Base-by-base conservation (phyloP, 1,284 basidiomycete species). In the Coniferiporia sulphurascens region DNA sequence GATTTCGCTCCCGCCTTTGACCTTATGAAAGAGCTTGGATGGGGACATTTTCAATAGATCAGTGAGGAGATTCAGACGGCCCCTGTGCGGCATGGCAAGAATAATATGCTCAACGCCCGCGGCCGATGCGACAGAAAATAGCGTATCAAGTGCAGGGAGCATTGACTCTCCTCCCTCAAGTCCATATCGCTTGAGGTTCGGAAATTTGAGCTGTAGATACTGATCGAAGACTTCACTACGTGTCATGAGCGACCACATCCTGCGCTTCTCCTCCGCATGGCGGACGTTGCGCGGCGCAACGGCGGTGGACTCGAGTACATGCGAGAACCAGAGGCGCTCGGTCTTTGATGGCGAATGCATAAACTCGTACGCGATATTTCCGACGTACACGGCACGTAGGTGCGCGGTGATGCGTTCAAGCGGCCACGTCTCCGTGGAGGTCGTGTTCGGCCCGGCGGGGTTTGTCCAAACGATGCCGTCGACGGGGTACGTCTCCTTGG, bases 141-240 rank as follows among this genome's bases (percentile, higher is more conserved):
- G 71, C 0, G 83, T 78, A 65, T 93, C 90, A 1, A 95, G 76
- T 0, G 91, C 91, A 0, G 91, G 87, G 17, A 95, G 73, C 92
- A 95, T 94, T 4, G 89, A 91, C 74, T 95, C 93, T 0, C 89
- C 93, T 1, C 93, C 93, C 72, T 95, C 93, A 32, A 93, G 76
- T 0, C 90, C 89, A 69, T 92, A 93, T 10, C 90, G 80, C 73
- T 93, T 93, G 69, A 93, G 63, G 70, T 88, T 91, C 0, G 91
- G 90, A 68, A 93, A 93, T 70, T 92, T 92, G 53, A 82, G 73
- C 68, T 91, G 90, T 48, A 92, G 72, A 69, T 91, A 93, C 64
- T 84, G 82, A 68, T 95, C 93, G 60, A 95, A 82, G 49, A 86
- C 84, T 69, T 95, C 93, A 62, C 87, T 91, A 22, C 80, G 76